A percentile compares a stretch with the other conserved stretches of the same genome.
phyloP scores from a whole-genome alignment of 805 yeast species.

The Zygosaccharomyces rouxii region DNA sequence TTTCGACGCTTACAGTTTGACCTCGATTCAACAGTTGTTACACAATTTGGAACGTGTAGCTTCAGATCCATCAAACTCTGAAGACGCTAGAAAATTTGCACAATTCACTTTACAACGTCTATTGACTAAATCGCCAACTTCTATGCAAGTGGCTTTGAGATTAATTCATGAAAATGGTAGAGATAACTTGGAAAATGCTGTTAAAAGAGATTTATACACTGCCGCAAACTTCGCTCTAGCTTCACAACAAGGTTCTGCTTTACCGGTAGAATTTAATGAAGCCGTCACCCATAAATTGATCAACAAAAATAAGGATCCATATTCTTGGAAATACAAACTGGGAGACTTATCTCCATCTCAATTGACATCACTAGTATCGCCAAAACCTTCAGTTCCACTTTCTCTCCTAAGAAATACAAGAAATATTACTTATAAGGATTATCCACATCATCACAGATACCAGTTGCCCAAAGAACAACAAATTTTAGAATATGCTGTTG shows the following conservation, averaged over 20 bases:
- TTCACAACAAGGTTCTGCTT: conserved; percentile 38
- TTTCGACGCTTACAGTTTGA: conserved; percentile 46
- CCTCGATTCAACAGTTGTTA: conserved; percentile 50
- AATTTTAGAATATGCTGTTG: conserved; percentile 62
- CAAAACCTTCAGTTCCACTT: conserved; percentile 33
- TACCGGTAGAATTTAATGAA: conserved; percentile 55
- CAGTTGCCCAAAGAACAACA: conserved; percentile 76
- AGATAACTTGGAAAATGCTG: conserved; percentile 57
- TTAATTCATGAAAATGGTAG: conserved; percentile 58
- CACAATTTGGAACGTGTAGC: conserved; percentile 49
- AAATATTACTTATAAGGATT: conserved; percentile 40
- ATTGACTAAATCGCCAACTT: conserved; percentile 67
- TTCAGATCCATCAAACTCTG: conserved; percentile 44
- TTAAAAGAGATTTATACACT: conserved; percentile 66
- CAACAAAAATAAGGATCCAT: conserved; percentile 52
- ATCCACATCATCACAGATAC: conserved; percentile 42
- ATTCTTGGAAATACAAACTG: conserved; percentile 42
- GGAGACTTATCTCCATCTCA: conserved; percentile 19
- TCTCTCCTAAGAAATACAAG: conserved; percentile 30
- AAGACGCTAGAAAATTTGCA: conserved; percentile 66
- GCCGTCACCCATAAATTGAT: conserved; percentile 63
- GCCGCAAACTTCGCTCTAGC: conserved; percentile 70
- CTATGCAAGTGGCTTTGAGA: conserved; percentile 67
- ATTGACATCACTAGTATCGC: conserved; percentile 26
- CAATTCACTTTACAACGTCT: conserved; percentile 50